Conservation (phyloP, 2,329 filamentous ascomycete genomes). For the Orbilia brochopaga region DNA sequence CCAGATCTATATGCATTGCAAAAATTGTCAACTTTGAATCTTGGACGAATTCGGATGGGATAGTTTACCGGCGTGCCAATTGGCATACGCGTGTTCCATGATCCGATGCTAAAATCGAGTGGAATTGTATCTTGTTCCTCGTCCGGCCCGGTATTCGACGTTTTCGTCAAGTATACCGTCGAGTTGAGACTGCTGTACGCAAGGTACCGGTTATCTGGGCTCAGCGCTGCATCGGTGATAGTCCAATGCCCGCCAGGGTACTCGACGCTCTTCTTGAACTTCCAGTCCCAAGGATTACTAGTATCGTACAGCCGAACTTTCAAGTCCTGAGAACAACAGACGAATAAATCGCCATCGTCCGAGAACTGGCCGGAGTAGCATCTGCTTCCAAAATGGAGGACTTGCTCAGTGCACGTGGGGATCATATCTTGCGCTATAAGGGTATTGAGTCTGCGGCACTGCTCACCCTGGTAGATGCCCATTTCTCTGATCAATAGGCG, state of each 20-base stretch:
- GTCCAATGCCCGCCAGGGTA: slow-evolving; percentile 94
- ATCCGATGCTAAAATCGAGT: slow-evolving; percentile 55
- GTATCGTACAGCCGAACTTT: slow-evolving; percentile 97
- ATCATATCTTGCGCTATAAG: slow-evolving; percentile 38
- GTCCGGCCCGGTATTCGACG: slow-evolving; percentile 68
- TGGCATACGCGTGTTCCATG: slow-evolving; percentile 51
- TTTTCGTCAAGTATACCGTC: slow-evolving; percentile 82
- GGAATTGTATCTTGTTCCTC: slow-evolving; percentile 57
- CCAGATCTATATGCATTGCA: slow-evolving; percentile 82
- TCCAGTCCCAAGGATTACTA: slow-evolving; percentile 92
- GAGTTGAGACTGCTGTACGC: slow-evolving; percentile 89
- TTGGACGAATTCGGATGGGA: slow-evolving; percentile 22
- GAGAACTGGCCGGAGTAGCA: slow-evolving; percentile 97
- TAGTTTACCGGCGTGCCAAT: slow-evolving; percentile 59
- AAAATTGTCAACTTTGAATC: no score
- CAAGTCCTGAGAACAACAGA: slow-evolving; percentile 88
- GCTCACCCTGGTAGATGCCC: slow-evolving; percentile 68
- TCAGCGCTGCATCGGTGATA: slow-evolving; percentile 88
- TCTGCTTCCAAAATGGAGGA: slow-evolving; percentile 82
- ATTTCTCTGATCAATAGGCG: slow-evolving; percentile 82
- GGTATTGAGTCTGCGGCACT: slow-evolving; percentile 61
- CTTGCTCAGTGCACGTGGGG: slow-evolving; percentile 68
- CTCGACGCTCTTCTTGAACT: slow-evolving; percentile 86
- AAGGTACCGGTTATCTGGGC: slow-evolving; percentile 87
- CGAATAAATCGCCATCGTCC: slow-evolving; percentile 97